Evolutionary conservation across 148 eudicot species (phyloP).

Genomic region (Simmondsia chinensis): DNA sequence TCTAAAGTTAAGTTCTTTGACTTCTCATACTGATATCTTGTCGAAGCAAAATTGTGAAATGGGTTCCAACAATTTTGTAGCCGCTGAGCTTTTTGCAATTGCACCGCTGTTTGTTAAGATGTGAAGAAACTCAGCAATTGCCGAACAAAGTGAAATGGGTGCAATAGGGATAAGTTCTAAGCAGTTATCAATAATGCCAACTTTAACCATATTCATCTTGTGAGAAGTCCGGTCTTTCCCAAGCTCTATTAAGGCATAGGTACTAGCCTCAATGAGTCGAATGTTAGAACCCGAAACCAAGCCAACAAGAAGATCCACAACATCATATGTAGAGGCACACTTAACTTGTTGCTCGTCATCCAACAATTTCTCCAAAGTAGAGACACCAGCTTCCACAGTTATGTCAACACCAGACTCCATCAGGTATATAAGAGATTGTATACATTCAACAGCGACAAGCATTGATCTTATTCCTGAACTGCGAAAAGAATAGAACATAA

Average conservation of each 20-base stretch:
- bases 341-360: conserved; percentile 53
- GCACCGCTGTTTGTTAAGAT: conserved; percentile 71
- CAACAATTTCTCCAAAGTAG: conserved; percentile 63
- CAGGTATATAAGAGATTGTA: conserved; percentile 50
- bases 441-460: conserved; percentile 41
- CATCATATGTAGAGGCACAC: conserved; percentile 33
- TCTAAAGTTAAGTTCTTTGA: conserved; percentile 60
- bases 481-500: conserved; percentile 54
- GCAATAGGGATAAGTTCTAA: conserved; percentile 52
- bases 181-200: conserved; percentile 57
- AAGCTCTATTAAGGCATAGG: conserved; percentile 51
- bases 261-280: conserved; percentile 60
- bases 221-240: conserved; percentile 70
- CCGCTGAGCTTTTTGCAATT: conserved; percentile 52
- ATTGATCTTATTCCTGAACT: conserved; percentile 39
- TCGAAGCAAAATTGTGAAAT: conserved; percentile 46
- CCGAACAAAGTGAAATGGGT: conserved; percentile 49
- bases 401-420: conserved; percentile 33
- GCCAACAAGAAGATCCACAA: conserved; percentile 50
- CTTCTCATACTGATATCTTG: conserved; percentile 65
- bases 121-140: conserved; percentile 64
- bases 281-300: conserved; percentile 59
- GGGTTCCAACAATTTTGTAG: conserved; percentile 65
- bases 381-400: conserved; percentile 62
- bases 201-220: conserved; percentile 69